Base-by-base conservation (phyloP, 2,329 filamentous ascomycete species). In the Botrytis cinerea region DNA sequence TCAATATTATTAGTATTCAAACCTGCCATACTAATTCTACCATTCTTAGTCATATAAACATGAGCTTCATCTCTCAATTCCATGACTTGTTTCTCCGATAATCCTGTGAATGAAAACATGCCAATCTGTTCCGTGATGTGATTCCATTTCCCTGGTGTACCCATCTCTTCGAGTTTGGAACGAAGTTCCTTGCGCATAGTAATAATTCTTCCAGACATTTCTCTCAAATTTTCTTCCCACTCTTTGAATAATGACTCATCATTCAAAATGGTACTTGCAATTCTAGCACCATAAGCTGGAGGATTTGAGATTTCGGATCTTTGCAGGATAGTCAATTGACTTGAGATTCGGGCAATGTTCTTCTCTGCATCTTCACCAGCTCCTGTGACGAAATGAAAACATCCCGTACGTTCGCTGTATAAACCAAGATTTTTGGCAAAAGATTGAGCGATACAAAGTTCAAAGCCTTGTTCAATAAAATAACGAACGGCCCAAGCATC, bases 81-180 rank as follows among this genome's bases (percentile, higher is more conserved):
- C 78, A 88, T 78, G 12, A 95, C 93, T 82, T 96, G 93, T 75
- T 88, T 81, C 84, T 94, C 92, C 20, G 83, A 88, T 81, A 97
- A 84, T 20, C 93, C 93, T 0, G 93, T 97, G 83, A 97, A 99
- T 83, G 92, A 95, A 85, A 99, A 99, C 96, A 99, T 99, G 85
- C 96, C 96, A 81, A 99, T 99, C 87, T 99, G 96, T 80, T 97
- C 93, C 25, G 95, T 98, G 82, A 99, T 97, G 84, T 99, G 96
- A 81, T 95, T 93, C 96, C 96, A 99, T 22, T 89, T 92, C 46
- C 95, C 95, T 0, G 95, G 95, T 0, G 96, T 98, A 45, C 89
- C 90, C 74, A 95, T 88, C 80, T 91, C 89, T 84, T 98, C 95
- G 18, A 99, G 89, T 83, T 95, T 93, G 73, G 85, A 84, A 69